Evolutionary conservation across 805 yeast species (phyloP), one percentile per base, ranked within the genome.

Genomic region (Candida berthetii): DNA sequence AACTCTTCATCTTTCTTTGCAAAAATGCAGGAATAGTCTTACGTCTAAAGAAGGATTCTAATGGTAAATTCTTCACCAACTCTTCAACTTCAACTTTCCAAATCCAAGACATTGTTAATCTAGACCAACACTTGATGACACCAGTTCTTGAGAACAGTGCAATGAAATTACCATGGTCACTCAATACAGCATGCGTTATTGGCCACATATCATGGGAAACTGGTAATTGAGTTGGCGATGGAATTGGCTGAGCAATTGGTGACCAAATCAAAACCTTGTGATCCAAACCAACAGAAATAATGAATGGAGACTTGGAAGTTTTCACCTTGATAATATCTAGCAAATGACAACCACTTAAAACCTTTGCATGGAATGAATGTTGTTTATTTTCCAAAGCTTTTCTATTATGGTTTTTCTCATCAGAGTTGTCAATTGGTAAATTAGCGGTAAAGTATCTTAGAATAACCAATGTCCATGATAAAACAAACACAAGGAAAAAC

Each of bases 221-320:
- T 17, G 74, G 74, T 22, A 71, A 52, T 36, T 63, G 68, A 1
- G 72, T 65, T 7, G 78, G 80, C 19, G 52, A 45, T 39, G 71
- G 81, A 38, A 62, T 57, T 33, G 69, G 85, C 17, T 55, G 59
- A 1, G 68, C 60, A 41, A 80, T 55, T 3, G 89, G 89, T 0
- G 85, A 81, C 95, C 95, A 86, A 10, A 85, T 76, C 27, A 78
- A 58, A 4, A 86, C 70, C 44, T 71, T 75, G 49, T 83, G 89
- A 51, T 86, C 95, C 54, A 87, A 64, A 4, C 90, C 91, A 22
- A 83, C 72, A 1, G 85, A 72, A 0, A 85, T 78, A 19, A 85
- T 69, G 50, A 84, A 81, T 3, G 87, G 79, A 13, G 74, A 64
- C 17, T 69, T 58, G 13, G 85, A 80, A 0, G 87, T 73, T n/a